These are phyloP conservation scores for Blastobotrys apis DNA, from an alignment of 1,139 yeast genomes.

Conservation along the genomic window DNA sequence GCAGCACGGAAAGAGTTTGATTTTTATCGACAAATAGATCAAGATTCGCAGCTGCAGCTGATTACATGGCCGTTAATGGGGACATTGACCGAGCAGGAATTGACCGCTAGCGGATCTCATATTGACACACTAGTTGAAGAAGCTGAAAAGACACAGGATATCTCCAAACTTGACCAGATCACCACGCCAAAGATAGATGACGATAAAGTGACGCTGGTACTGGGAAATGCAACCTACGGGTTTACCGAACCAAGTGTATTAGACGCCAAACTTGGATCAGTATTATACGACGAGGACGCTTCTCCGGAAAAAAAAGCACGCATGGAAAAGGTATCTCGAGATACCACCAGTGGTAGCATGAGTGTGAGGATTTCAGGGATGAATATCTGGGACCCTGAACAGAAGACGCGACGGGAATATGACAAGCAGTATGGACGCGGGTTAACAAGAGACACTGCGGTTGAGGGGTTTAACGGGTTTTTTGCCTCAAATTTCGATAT, in stretches of 20 bases:
- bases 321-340: constrained; percentile 54
- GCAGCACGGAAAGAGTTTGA: constrained; percentile 60
- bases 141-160: constrained; percentile 16
- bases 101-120: neutral
- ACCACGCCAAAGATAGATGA: constrained; percentile 6
- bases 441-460: constrained; percentile 44
- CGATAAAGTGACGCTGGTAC: constrained; percentile 45
- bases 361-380: constrained; percentile 84
- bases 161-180: constrained; percentile 14
- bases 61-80: constrained; percentile 43
- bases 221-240: constrained; percentile 64
- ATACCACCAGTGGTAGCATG: constrained; percentile 77
- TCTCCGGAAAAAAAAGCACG: constrained; percentile 56
- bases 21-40: constrained; percentile 48
- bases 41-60: constrained; percentile 23
- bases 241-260: constrained; percentile 64
- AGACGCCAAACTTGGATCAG: constrained; percentile 78
- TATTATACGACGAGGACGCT: constrained; percentile 57
- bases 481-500: constrained; percentile 37
- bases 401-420: constrained; percentile 40
- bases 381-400: constrained; percentile 47
- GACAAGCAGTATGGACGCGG: constrained; percentile 71
- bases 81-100: constrained; percentile 33
- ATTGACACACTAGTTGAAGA: constrained; percentile 12
- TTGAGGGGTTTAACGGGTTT: constrained; percentile 49